Evolutionary conservation across 1,284 basidiomycete species (phyloP).

Genomic region (Austroboletus olivaceoglutinosus): DNA sequence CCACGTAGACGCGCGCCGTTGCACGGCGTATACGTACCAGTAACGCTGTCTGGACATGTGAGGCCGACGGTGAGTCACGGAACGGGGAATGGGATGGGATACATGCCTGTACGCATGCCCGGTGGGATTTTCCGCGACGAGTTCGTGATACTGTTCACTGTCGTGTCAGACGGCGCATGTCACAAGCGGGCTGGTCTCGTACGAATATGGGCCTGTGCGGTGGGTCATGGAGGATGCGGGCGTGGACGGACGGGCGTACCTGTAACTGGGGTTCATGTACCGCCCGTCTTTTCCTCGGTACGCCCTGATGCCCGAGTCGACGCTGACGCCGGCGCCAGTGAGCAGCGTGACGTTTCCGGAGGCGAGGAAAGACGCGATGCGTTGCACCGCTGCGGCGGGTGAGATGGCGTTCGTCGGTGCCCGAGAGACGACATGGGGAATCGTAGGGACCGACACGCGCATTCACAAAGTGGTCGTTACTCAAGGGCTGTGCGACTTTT

Average conservation of each 20-base stretch:
- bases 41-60: conserved; percentile 62
- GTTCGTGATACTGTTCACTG: conserved; percentile 67
- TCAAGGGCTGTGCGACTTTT: no score
- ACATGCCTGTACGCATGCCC: conserved; percentile 65
- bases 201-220: conserved; percentile 54
- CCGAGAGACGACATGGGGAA: conserved; percentile 59
- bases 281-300: conserved; percentile 81
- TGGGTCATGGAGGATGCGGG: no score
- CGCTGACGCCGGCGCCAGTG: conserved; percentile 90
- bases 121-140: conserved; percentile 65
- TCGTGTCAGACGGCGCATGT: background rate
- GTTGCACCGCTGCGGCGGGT: conserved; percentile 56
- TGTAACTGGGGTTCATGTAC: conserved; percentile 91
- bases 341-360: conserved; percentile 70
- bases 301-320: conserved; percentile 89
- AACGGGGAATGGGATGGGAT: background rate
- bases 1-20: background rate
- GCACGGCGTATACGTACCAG: conserved; percentile 47
- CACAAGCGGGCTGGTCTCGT: conserved; percentile 5
- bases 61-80: conserved; percentile 5
- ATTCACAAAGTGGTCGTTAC: conserved; percentile 43
- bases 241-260: conserved; percentile 48
- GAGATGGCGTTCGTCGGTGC: conserved; percentile 44
- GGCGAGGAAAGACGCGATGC: conserved; percentile 65
- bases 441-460: conserved; percentile 79